Base-by-base conservation (phyloP, 345 rosid species). In the Orychophragmus violaceus region DNA sequence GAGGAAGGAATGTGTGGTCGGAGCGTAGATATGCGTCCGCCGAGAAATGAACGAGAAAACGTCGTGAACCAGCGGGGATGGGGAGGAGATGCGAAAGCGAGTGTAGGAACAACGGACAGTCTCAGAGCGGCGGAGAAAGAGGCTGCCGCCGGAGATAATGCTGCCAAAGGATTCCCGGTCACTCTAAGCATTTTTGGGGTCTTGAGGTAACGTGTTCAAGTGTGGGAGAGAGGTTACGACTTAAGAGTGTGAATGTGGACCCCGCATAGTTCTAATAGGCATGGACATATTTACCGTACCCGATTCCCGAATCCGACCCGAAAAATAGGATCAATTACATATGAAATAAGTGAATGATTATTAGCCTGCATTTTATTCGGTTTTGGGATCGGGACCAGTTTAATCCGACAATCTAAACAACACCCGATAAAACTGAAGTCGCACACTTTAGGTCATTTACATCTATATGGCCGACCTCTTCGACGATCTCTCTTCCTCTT, bases 91-190 rank as follows among this genome's bases (percentile, higher is more conserved):
- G 79, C 63, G 59, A 76, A 27, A 60, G 53, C 50, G 25, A 82
- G 74, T 37, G 71, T 8, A 60, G 87, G 80, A 44, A 78, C 0
- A 3, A 77, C 1, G 27, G 87, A 80, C 44, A 59, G 78, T 44
- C 80, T 82, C 18, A 84, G 63, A 59, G 72, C 64, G 51, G 68
- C 56, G 63, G 72, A 52, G 52, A 52, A n/a, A 25, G 64, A 32
- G 1, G 66, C 49, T 22, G 39, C 50, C 27, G 69, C 44, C 42
- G 76, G 72, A 19, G 73, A 74, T 24, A 68, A 51, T 52, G 19
- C 68, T 45, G 77, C 52, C 58, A 73, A 45, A 11, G 61, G 41
- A 44, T 5, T 74, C 0, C 77, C 63, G 59, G 77, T 60, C 0
- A 74, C 36, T 67, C 77, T 67, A 4, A 74, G 30, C 77, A 74